Evolutionary conservation across 371 early-diverging fungal species (phyloP).

Genomic region (Mortierella sp.): DNA sequence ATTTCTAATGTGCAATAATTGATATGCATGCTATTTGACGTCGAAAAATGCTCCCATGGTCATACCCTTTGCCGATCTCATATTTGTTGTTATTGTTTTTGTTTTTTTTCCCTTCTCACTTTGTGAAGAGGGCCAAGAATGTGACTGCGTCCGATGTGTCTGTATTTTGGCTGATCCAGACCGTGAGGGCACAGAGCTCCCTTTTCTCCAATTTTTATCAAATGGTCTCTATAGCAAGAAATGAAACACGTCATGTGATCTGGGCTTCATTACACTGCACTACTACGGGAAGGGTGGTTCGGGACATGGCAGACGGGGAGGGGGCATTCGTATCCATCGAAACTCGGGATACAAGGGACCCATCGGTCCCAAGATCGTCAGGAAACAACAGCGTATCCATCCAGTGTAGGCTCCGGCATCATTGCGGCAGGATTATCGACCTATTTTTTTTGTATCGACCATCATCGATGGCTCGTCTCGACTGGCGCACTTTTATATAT

Average conservation of each 20-base stretch:
- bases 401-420: background rate
- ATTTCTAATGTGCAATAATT: background rate
- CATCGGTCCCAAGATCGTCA: slow-evolving; percentile 8
- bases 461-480: background rate
- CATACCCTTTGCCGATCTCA: background rate
- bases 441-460: background rate
- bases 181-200: slow-evolving; percentile 9
- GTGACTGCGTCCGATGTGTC: background rate
- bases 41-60: background rate
- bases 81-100: background rate
- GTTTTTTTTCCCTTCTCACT: background rate
- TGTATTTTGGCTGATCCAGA: background rate
- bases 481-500: background rate
- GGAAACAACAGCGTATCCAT: background rate
- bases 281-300: background rate
- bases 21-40: background rate
- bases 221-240: slow-evolving; percentile 6
- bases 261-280: background rate
- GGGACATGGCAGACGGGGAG: background rate
- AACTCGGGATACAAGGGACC: background rate
- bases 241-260: background rate
- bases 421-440: background rate
- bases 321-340: background rate
- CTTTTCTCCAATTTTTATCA: slow-evolving; percentile 13
- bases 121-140: background rate